Base-by-base conservation (phyloP, 805 yeast species). In the Candida vartiovaarae region DNA sequence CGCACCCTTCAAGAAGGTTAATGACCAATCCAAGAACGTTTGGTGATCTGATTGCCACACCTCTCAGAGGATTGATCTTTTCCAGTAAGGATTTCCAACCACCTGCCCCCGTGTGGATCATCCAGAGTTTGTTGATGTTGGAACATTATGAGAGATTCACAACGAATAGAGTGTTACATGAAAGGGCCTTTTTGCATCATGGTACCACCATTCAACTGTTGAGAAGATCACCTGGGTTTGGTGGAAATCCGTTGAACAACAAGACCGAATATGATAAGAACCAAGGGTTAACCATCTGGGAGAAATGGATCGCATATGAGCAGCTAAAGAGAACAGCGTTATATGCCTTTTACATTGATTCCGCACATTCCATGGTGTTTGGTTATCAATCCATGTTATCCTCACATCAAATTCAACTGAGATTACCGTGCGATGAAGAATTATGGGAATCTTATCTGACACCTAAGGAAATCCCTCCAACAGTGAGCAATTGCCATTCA, bases 181-280 rank as follows among this genome's bases (percentile, higher is more conserved):
- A 87, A 63, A 64, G 96, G 39, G 84, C 87, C 0, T 91, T 83
- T 61, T 66, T 88, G 23, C 95, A 88, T 58, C 96, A 87, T 60
- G 95, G 93, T 4, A 83, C 95, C 0, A 80, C 90, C 0, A 80
- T 86, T 34, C 95, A 87, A 61, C 64, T 87, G 36, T 64, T 87
- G 40, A 66, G 95, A 51, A 69, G 95, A 52, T 78, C 87, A 0
- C 87, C 95, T 1, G 75, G 84, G 1, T 62, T 87, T 31, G 89
- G 89, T 10, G 89, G 89, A 0, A 77, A 82, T 44, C 85, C 88
- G 0, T 42, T 64, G 45, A 44, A 63, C 28, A 49, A 60, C 51
- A 51, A 63, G 42, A 52, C 55, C 5, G 61, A 56, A 25, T 59
- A 59, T 36, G 58, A 53, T 24, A 44, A 40, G 8, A 44, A 52